These are phyloP conservation scores for Nothophoma quercina DNA, from an alignment of 2,329 filamentous ascomycete species.

Conservation along the genomic window DNA sequence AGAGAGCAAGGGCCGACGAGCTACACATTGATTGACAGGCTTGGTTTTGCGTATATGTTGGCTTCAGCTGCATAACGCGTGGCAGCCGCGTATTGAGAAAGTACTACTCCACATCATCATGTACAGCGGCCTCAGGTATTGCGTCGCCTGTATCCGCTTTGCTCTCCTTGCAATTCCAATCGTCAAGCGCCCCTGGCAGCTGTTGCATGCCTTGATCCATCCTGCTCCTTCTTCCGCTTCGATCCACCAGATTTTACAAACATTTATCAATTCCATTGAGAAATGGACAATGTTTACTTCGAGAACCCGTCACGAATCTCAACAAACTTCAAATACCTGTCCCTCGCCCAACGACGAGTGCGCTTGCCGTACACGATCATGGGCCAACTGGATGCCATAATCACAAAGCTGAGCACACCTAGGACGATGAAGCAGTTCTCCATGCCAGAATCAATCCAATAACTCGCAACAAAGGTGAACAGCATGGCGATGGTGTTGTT, in stretches of 20 bases:
- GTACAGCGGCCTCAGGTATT: not conserved
- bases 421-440: constrained; percentile 31
- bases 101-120: not conserved
- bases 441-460: constrained; percentile 29
- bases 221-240: too few relatives aligned
- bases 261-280: too few relatives aligned
- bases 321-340: constrained; percentile 27
- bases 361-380: constrained; percentile 29
- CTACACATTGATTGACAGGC: not conserved
- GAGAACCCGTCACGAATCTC: constrained; percentile 29
- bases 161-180: not conserved
- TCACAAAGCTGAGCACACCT: constrained; percentile 26
- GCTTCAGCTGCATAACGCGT: not conserved
- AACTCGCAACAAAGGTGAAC: constrained; percentile 27
- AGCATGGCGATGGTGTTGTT: constrained; percentile 29
- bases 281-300: too few relatives aligned
- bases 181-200: too few relatives aligned
- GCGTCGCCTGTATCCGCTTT: not conserved
- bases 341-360: constrained; percentile 22
- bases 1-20: not conserved
- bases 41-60: not conserved
- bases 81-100: not conserved
- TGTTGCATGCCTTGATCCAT: not conserved
- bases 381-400: constrained; percentile 27
- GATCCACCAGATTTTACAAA: too few relatives aligned